Evolutionary conservation across 164 flowering plant genomes (phyloP).

Genomic region (Vitis labrusca): DNA sequence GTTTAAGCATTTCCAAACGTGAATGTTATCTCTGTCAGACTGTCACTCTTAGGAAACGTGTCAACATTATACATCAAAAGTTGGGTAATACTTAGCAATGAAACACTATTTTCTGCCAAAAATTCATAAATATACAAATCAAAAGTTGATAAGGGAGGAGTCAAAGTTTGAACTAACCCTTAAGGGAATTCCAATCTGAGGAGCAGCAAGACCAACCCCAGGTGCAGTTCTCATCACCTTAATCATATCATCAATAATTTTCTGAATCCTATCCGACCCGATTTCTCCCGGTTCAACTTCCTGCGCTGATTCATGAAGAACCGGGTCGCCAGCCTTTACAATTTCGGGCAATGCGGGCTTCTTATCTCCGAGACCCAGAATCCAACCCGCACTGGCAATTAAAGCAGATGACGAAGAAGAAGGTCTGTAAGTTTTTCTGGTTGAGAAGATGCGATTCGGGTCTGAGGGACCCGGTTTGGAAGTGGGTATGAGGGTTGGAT

Average conservation of each 20-base stretch:
- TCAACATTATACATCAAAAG: too few species aligned
- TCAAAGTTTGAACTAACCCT: conserved; percentile 33
- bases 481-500: conserved; percentile 6
- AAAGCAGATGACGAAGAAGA: conserved; percentile 1
- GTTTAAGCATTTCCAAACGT: too few species aligned
- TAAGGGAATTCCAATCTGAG: conserved; percentile 88
- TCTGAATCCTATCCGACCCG: conserved; percentile 77
- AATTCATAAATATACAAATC: too few species aligned
- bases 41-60: too few species aligned
- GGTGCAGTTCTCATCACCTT: conserved; percentile 78
- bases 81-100: too few species aligned
- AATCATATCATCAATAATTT: conserved; percentile 82
- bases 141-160: background rate
- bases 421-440: conserved; percentile 24
- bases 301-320: conserved; percentile 79
- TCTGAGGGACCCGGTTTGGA: background rate
- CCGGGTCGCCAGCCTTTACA: conserved; percentile 92
- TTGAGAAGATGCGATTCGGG: background rate
- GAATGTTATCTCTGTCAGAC: too few species aligned
- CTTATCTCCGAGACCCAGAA: conserved; percentile 64
- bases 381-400: conserved; percentile 62
- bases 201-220: conserved; percentile 98
- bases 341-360: conserved; percentile 52
- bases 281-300: conserved; percentile 69
- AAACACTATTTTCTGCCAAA: too few species aligned